A percentile compares a stretch with the other conserved stretches of the same genome.
Conservation (phyloP, 208 protist species). For the Willaertia magna region DNA sequence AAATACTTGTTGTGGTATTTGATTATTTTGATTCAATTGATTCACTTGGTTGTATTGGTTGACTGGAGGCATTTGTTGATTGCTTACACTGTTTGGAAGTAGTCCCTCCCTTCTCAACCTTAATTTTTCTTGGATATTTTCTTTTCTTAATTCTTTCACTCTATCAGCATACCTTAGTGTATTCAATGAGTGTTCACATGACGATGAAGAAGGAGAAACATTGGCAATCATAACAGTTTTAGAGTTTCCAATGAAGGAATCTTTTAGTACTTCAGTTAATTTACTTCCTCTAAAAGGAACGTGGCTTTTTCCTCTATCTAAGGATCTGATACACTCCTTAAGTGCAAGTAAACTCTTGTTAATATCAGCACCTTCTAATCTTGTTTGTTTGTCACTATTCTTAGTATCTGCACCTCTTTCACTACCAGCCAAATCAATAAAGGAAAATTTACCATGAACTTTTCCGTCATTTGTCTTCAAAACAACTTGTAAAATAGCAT, state of each 20-base stretch:
- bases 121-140: background rate
- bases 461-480: slow-evolving; percentile 27
- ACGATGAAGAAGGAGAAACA: slow-evolving; percentile 64
- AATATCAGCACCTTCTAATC: slow-evolving; percentile 94
- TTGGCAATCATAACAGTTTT: slow-evolving; percentile 91
- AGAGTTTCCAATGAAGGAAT: slow-evolving; percentile 90
- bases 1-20: background rate
- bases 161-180: slow-evolving; percentile 93
- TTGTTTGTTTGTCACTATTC: slow-evolving; percentile 57
- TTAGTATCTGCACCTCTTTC: slow-evolving; percentile 89
- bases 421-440: slow-evolving; percentile 97
- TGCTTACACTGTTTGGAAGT: too few species aligned
- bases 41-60: too few species aligned
- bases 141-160: slow-evolving; percentile 73
- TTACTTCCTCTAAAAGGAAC: slow-evolving; percentile 93
- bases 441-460: slow-evolving; percentile 48
- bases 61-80: background rate
- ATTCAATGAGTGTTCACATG: slow-evolving; percentile 92
- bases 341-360: slow-evolving; percentile 96
- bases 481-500: slow-evolving; percentile 72
- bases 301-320: slow-evolving; percentile 82
- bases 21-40: background rate
- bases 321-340: slow-evolving; percentile 93
- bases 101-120: too few species aligned
- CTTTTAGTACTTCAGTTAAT: slow-evolving; percentile 86